These are phyloP conservation scores for Epichloe typhina DNA, from an alignment of 2,329 filamentous ascomycete genomes.

Conservation along the genomic window DNA sequence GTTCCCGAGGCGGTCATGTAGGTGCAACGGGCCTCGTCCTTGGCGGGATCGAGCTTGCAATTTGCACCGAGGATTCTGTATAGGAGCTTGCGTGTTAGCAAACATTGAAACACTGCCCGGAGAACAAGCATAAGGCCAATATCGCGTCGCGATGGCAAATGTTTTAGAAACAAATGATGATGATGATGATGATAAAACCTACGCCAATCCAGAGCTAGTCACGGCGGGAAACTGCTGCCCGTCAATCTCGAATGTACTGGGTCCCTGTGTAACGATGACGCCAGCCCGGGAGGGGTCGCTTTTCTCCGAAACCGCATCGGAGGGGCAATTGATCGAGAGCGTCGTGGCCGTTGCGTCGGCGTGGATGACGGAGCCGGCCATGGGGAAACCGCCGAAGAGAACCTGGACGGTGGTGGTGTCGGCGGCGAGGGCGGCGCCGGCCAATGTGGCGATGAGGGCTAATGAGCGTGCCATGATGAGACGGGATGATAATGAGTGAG, in stretches of 20 bases:
- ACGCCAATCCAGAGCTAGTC: too few species aligned
- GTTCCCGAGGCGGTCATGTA: too few species aligned
- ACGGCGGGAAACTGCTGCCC: not conserved
- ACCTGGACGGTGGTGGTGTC: constrained; percentile 16
- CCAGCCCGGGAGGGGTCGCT: not conserved
- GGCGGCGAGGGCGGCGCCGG: constrained; percentile 10
- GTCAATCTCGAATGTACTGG: constrained; percentile 10
- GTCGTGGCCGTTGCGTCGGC: constrained; percentile 18
- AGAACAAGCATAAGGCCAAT: too few species aligned
- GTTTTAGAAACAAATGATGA: too few species aligned
- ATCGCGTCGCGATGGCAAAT: too few species aligned
- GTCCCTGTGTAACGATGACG: constrained; percentile 16
- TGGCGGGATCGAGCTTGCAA: too few species aligned
- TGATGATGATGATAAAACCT: too few species aligned
- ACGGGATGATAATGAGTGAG: not conserved
- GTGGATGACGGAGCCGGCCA: constrained; percentile 18
- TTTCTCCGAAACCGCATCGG: constrained; percentile 8
- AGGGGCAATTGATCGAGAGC: constrained; percentile 15
- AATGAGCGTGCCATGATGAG: constrained; percentile 8
- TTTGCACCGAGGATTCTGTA: too few species aligned
- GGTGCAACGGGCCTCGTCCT: too few species aligned
- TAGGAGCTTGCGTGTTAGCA: too few species aligned
- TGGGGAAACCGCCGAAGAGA: too few species aligned
- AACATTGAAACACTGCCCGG: too few species aligned
- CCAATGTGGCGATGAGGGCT: constrained; percentile 13